Percentiles rank a stretch among this genome's conserved stretches.
Conservation (phyloP, 179 eudicot genomes). For the Actinidia chinensis region DNA sequence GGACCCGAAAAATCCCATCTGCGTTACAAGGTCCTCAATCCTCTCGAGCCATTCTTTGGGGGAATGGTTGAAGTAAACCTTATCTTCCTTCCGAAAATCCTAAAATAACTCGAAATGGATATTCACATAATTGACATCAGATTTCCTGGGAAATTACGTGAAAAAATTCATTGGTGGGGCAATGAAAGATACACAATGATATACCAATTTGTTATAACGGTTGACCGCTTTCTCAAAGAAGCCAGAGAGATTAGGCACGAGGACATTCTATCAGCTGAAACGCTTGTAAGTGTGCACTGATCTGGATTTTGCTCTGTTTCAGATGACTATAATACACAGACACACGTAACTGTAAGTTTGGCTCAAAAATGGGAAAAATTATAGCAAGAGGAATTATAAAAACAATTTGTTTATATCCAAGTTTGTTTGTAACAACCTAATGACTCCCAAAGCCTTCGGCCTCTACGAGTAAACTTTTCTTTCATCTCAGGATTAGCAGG, state of each 20-base stretch:
- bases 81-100: conserved; percentile 89
- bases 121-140: conserved; percentile 10
- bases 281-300: conserved; percentile 70
- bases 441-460: conserved; percentile 54
- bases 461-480: conserved; percentile 42
- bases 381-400: not conserved
- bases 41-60: conserved; percentile 74
- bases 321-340: conserved; percentile 33
- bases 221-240: conserved; percentile 89
- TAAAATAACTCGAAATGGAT: conserved; percentile 33
- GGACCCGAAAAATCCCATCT: conserved; percentile 80
- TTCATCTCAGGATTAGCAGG: conserved; percentile 62
- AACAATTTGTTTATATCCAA: not conserved
- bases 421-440: conserved; percentile 36
- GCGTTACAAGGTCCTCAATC: conserved; percentile 65
- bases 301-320: conserved; percentile 56
- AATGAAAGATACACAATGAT: not conserved
- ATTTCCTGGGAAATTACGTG: not conserved
- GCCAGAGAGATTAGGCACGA: conserved; percentile 87
- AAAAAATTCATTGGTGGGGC: not conserved
- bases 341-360: not conserved
- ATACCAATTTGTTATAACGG: not conserved
- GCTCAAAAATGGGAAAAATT: not conserved
- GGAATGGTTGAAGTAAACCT: conserved; percentile 81
- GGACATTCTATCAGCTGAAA: conserved; percentile 98